Evolutionary conservation across 2,329 filamentous ascomycete genomes (phyloP), one percentile per base, ranked within the genome.

Genomic region (Fusarium luffae): DNA sequence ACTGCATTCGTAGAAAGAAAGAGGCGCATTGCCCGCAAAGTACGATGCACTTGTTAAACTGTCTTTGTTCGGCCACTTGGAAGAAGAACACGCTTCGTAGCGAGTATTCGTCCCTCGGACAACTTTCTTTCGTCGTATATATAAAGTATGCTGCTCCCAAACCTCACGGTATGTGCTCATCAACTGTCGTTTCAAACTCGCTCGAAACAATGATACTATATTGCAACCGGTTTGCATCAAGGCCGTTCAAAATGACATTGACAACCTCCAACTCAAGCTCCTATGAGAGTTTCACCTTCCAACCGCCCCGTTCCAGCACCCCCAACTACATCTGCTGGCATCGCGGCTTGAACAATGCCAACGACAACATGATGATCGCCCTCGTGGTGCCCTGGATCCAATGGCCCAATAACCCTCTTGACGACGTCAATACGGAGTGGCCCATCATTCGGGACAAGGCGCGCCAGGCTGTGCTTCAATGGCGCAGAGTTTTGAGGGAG

Each of bases 331-430:
- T 70, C 42, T 60, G 67, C 47, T 55, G 28, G 42, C 30, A 46
- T 7, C 40, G 67, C 21, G 27, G 42, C n/a, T 51, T 69, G 14
- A 63, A 68, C 52, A 40, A 48, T 19, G 4, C 12, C n/a, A 69
- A 70, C 19, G 11, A 18, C 4, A 44, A 70, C 42, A 56, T 50
- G 34, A 32, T 63, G 25, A 43, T 68, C 23, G 42, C 42, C 18
- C 48, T 70, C 1, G 25, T 27, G 21, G 28, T 70, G 7, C 67
- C 67, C 2, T 70, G 67, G 63, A 56, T 70, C 32, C 54, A 50
- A 37, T 70, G 62, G 66, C 62, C 67, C 37, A 55, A 54, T 27
- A 14, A 43, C n/a, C 62, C 63, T 1, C 28, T 59, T 5, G 21
- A 40, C 2, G 66, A 69, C 21, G 23, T 6, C 2, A 51, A 56